phyloP scores from a whole-genome alignment of 805 yeast genomes.

The Candida piceae region DNA sequence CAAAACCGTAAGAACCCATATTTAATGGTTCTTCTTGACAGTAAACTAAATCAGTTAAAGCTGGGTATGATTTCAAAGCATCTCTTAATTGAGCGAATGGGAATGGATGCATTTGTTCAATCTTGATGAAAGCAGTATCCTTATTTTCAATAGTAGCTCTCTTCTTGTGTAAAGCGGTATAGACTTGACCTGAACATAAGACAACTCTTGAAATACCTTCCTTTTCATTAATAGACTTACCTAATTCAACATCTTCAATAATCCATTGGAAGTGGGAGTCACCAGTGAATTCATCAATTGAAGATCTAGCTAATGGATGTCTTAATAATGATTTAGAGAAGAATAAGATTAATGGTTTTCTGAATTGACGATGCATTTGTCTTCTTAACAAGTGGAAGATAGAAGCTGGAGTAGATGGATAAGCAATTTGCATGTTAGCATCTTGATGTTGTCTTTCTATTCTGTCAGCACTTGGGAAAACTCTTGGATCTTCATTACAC shows the following conservation, averaged over 20 bases:
- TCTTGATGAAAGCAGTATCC: constrained; percentile 79
- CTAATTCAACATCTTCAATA: constrained; percentile 86
- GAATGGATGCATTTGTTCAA: constrained; percentile 98
- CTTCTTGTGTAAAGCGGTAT: constrained; percentile 83
- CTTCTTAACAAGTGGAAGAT: constrained; percentile 95
- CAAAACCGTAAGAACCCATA: constrained; percentile 86
- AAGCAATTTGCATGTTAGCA: constrained; percentile 95
- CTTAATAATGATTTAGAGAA: constrained; percentile 93
- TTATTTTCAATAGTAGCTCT: constrained; percentile 74
- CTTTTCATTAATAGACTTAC: constrained; percentile 68
- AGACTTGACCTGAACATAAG: constrained; percentile 89
- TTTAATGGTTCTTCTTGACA: constrained; percentile 99
- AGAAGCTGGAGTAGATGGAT: constrained; percentile 97
- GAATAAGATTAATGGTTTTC: constrained; percentile 81
- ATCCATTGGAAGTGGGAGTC: constrained; percentile 94
- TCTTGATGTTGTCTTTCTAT: constrained; percentile 98
- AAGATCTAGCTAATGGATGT: constrained; percentile 95
- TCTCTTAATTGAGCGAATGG: constrained; percentile 94
- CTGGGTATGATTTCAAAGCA: constrained; percentile 72
- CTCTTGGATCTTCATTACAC: constrained; percentile 93
- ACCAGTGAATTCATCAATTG: constrained; percentile 77
- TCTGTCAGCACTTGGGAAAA: constrained; percentile 85
- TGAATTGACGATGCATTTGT: constrained; percentile 98
- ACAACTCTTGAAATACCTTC: constrained; percentile 86
- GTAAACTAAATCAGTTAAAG: constrained; percentile 85